Conservation (phyloP, 2,329 filamentous ascomycete genomes). For the Diaporthe destruens region DNA sequence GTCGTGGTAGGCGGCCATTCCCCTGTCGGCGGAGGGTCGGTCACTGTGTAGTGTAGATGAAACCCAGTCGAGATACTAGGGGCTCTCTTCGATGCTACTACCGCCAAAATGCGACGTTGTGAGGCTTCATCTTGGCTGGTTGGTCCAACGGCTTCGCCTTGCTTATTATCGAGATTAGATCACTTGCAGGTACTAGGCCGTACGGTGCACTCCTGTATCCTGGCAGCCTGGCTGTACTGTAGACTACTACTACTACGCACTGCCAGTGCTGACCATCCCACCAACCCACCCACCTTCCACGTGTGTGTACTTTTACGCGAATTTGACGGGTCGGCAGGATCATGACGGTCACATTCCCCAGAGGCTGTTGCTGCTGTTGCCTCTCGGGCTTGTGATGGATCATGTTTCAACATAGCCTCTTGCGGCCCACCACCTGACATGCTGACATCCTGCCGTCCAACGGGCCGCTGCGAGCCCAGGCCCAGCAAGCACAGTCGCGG, state of each 20-base stretch:
- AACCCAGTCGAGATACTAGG: conserved; percentile 40
- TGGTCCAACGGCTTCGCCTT: conserved; percentile 12
- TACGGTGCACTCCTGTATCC: background rate
- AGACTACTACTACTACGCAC: background rate
- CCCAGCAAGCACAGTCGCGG: background rate
- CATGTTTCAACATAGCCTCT: conserved; percentile 19
- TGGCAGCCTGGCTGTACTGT: background rate
- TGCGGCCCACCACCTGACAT: conserved; percentile 24
- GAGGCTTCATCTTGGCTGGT: conserved; percentile 20
- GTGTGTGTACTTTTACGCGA: conserved; percentile 22
- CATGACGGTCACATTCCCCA: conserved; percentile 1
- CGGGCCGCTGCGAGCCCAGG: conserved; percentile 21
- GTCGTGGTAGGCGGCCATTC: conserved; percentile 4
- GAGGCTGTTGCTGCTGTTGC: background rate
- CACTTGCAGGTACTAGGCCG: conserved; percentile 21
- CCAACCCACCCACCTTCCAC: conserved; percentile 16
- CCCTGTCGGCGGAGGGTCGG: conserved; percentile 3
- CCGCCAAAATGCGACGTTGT: conserved; percentile 28
- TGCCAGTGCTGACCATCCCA: background rate
- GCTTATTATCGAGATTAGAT: conserved; percentile 29
- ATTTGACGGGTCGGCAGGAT: background rate
- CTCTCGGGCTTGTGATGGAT: conserved; percentile 10
- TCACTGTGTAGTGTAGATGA: conserved; percentile 27
- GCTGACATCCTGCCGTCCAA: conserved; percentile 1
- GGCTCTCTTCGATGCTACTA: conserved; percentile 5